phyloP scores from a whole-genome alignment of 2,329 filamentous ascomycete genomes.

The Apiospora phragmitis region DNA sequence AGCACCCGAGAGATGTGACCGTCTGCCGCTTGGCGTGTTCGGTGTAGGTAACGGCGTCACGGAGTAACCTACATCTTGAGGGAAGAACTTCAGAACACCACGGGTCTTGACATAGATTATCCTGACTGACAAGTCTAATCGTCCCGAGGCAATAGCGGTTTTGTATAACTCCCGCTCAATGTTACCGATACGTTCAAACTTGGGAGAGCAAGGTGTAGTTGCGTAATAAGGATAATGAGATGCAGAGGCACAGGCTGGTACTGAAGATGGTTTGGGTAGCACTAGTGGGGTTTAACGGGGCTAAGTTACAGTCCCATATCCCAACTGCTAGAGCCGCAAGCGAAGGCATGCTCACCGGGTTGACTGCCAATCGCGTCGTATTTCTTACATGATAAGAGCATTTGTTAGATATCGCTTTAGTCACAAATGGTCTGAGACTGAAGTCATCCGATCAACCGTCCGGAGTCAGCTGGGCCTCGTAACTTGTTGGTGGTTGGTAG shows the following conservation, averaged over 20 bases:
- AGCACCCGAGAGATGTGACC: too few species aligned
- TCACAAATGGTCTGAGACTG: background rate
- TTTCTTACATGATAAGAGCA: constrained; percentile 1
- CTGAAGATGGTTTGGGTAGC: background rate
- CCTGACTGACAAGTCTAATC: background rate
- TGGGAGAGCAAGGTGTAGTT: background rate
- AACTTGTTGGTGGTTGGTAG: background rate
- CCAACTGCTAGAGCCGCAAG: background rate
- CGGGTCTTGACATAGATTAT: too few species aligned
- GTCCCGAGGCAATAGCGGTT: background rate
- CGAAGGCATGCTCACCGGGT: background rate
- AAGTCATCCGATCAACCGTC: background rate
- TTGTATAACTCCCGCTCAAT: background rate
- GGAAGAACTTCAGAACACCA: too few species aligned
- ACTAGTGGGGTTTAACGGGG: background rate
- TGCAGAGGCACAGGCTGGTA: background rate
- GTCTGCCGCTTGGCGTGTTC: too few species aligned
- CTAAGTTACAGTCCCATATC: background rate
- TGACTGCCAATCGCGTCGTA: background rate
- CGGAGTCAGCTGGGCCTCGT: background rate
- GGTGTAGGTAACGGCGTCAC: too few species aligned
- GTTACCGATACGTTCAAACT: background rate
- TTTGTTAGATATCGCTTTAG: background rate
- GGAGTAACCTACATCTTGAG: too few species aligned
- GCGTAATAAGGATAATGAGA: background rate